Evolutionary conservation across 176 grass and related monocot genomes (phyloP).

Genomic region (Poa pratensis): DNA sequence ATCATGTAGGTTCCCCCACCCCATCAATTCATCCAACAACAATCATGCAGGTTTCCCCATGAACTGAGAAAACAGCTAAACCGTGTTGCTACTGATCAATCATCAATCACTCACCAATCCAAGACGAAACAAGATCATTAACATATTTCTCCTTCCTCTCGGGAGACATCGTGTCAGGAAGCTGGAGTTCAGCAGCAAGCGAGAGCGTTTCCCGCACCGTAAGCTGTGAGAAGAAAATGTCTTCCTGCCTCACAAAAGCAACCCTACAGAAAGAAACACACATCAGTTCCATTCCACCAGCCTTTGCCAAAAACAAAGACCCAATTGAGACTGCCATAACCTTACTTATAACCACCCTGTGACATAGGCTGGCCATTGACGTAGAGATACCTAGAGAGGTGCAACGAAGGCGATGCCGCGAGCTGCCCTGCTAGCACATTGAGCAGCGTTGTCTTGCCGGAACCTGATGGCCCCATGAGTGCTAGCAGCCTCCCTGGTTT

Average conservation of each 20-base stretch:
- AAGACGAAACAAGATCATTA: conserved; percentile 78
- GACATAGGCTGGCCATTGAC: conserved; percentile 66
- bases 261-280: conserved; percentile 50
- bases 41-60: neutral
- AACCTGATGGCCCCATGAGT: conserved; percentile 91
- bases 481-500: conserved; percentile 81
- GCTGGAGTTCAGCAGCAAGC: conserved; percentile 90
- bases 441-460: conserved; percentile 91
- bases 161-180: conserved; percentile 59
- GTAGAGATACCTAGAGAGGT: conserved; percentile 68
- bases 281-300: neutral
- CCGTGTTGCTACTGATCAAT: neutral
- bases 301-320: neutral
- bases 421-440: conserved; percentile 92
- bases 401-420: conserved; percentile 61
- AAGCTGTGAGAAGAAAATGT: conserved; percentile 91
- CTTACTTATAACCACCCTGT: conserved; percentile 73
- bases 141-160: conserved; percentile 77
- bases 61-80: neutral
- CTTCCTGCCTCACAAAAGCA: conserved; percentile 89
- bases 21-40: no score
- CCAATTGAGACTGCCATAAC: neutral
- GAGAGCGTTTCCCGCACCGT: conserved; percentile 82
- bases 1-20: neutral
- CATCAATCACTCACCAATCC: conserved; percentile 63